A percentile compares a stretch with the other conserved stretches of the same genome.
These are phyloP conservation scores for Diaporthe velutina DNA, from an alignment of 2,329 filamentous ascomycete genomes.

Conservation along the genomic window DNA sequence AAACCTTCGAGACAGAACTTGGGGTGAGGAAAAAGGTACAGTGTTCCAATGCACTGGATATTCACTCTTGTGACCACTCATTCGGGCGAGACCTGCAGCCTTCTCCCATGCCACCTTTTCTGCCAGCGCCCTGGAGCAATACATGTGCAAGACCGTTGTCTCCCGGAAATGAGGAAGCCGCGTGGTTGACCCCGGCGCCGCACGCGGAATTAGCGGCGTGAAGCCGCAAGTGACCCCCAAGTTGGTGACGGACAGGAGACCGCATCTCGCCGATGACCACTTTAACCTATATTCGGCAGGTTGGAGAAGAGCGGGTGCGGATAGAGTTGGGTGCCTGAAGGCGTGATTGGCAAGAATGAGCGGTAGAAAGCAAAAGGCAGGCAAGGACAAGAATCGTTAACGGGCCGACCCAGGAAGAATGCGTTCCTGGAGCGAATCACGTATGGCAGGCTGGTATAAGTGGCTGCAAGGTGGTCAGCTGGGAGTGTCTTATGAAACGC, in stretches of 20 bases:
- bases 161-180: conserved; percentile 12
- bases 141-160: conserved; percentile 17
- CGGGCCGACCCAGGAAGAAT: conserved; percentile 30
- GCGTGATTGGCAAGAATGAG: conserved; percentile 22
- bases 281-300: not conserved
- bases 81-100: not conserved
- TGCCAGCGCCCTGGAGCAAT: not conserved
- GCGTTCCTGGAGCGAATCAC: conserved; percentile 19
- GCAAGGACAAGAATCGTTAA: conserved; percentile 27
- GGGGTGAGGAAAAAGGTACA: not conserved
- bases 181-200: conserved; percentile 19
- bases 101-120: not conserved
- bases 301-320: conserved; percentile 2
- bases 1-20: not conserved
- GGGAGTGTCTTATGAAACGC: conserved; percentile 18
- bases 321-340: not conserved
- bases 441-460: not conserved
- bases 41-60: not conserved
- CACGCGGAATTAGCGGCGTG: conserved; percentile 9
- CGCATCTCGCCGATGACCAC: conserved; percentile 19
- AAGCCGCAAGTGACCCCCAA: conserved; percentile 23
- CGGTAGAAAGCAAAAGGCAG: not conserved
- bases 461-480: conserved; percentile 32
- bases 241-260: conserved; percentile 14
- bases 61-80: not conserved